Base-by-base conservation (phyloP, 306 rosid species). In the Cucurbita ficifolia region DNA sequence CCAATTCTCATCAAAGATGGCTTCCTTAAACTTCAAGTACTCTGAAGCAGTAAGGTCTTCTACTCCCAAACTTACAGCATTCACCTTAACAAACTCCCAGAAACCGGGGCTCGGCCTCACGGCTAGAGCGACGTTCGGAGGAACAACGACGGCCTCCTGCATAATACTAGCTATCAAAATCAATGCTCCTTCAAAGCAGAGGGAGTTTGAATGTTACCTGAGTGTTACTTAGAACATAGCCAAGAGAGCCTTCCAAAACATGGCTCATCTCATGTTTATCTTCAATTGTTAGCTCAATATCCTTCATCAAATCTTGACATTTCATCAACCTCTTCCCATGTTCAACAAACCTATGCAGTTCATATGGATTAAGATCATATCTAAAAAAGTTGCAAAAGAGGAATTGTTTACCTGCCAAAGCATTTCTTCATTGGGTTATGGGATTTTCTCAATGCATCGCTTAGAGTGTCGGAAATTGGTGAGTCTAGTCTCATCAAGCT, bases 391-490 rank as follows among this genome's bases (percentile, higher is more conserved):
- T 8, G 5, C 24, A 21, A 17, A 21, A 35, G 55, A 68, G 73
- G 38, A 48, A 58, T 8, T 42, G 7, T 55, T 46, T 55, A 93
- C 97, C 96, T 84, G 55, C 89, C 67, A 79, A 94, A 89, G 73
- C 89, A 89, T 82, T 72, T 90, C 85, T 88, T 94, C 94, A 84
- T 87, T 76, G 88, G 82, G 49, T 77, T 82, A 12, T 87, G 90
- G 76, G 92, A 85, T 84, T 87, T 86, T 79, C 61, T 82, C 80
- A 90, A 81, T 19, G 94, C 97, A 46, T 90, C 86, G 0, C 90
- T 91, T 96, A 90, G 83, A 81, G 64, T 79, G 36, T 93, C 98
- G 39, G 92, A 79, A 74, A 93, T 86, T 35, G 89, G 72, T 10
- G 72, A 35, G 80, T 86, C 90, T 7, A 84, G 72, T 55, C 86